phyloP scores from a whole-genome alignment of 1,139 yeast genomes.

The Geotrichum fermentans region DNA sequence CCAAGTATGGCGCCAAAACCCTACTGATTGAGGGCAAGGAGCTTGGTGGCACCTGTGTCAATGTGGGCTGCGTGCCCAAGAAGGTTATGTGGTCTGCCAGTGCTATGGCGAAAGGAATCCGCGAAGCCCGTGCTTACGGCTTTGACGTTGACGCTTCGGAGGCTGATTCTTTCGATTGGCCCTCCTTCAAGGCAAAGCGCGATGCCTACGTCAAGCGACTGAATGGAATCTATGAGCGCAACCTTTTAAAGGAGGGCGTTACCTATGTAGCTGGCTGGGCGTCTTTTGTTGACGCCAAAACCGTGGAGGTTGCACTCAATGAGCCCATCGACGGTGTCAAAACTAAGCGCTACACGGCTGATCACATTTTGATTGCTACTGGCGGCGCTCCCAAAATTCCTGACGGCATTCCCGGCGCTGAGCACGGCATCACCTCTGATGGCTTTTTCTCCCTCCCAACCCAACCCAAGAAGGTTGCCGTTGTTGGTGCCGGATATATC shows the following conservation, averaged over 20 bases:
- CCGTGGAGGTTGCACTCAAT: slow-evolving; percentile 67
- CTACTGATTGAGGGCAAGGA: slow-evolving; percentile 69
- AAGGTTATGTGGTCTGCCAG: slow-evolving; percentile 98
- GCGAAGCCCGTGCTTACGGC: slow-evolving; percentile 78
- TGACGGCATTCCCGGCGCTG: slow-evolving; percentile 67
- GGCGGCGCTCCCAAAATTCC: slow-evolving; percentile 87
- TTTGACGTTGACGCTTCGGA: slow-evolving; percentile 50
- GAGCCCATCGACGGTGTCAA: slow-evolving; percentile 39
- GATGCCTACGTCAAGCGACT: slow-evolving; percentile 84
- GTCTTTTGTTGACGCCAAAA: slow-evolving; percentile 45
- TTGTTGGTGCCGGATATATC: slow-evolving; percentile 97
- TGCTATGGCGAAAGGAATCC: slow-evolving; percentile 71
- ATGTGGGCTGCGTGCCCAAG: slow-evolving; percentile 98
- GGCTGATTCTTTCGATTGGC: slow-evolving; percentile 72
- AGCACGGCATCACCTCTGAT: slow-evolving; percentile 81
- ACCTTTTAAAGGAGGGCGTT: slow-evolving; percentile 82
- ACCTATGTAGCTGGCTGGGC: slow-evolving; percentile 89
- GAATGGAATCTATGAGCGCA: slow-evolving; percentile 89
- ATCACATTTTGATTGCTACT: slow-evolving; percentile 80
- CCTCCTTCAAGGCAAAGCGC: slow-evolving; percentile 70
- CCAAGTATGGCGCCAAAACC: slow-evolving; percentile 85
- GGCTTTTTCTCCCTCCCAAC: slow-evolving; percentile 76
- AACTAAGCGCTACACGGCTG: slow-evolving; percentile 64
- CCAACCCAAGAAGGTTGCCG: slow-evolving; percentile 88
- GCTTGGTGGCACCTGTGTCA: slow-evolving; percentile 97